phyloP scores from a whole-genome alignment of 257 asterid species.

The Cynanchum wilfordii region DNA sequence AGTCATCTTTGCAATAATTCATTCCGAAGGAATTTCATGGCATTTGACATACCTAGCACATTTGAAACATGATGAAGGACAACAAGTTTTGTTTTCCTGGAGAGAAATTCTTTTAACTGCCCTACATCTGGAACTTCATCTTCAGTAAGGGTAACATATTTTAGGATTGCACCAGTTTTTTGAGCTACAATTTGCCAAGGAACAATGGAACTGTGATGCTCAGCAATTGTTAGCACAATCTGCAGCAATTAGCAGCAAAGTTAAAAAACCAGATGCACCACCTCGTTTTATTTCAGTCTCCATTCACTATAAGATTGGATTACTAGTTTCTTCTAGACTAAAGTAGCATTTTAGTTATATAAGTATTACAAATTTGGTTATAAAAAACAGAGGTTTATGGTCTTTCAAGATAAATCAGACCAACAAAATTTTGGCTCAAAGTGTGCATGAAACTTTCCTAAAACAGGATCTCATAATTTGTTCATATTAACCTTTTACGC shows the following conservation, averaged over 20 bases:
- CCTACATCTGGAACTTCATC: constrained; percentile 78
- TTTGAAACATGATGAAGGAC: constrained; percentile 86
- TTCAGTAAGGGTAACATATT: constrained; percentile 55
- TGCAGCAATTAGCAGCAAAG: constrained; percentile 31
- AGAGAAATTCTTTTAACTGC: constrained; percentile 51
- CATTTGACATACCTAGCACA: constrained; percentile 58
- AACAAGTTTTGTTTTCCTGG: constrained; percentile 62
- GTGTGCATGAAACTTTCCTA: background rate
- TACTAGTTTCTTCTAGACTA: background rate
- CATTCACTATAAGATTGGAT: background rate
- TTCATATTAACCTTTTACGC: background rate
- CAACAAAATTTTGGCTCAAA: background rate
- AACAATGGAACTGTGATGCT: constrained; percentile 95
- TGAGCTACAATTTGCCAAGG: constrained; percentile 99
- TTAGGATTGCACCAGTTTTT: constrained; percentile 84
- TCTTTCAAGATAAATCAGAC: background rate
- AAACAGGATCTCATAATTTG: background rate
- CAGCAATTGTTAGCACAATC: constrained; percentile 81
- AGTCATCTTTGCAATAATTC: constrained; percentile 2
- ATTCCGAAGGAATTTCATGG: background rate
- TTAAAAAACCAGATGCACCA: background rate
- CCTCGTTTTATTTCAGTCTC: too few relatives aligned
- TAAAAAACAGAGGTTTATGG: background rate
- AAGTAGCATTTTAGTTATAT: background rate
- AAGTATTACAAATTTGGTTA: background rate